phyloP scores from a whole-genome alignment of 1,139 yeast genomes.

The Zygosaccharomyces pseudobailii region DNA sequence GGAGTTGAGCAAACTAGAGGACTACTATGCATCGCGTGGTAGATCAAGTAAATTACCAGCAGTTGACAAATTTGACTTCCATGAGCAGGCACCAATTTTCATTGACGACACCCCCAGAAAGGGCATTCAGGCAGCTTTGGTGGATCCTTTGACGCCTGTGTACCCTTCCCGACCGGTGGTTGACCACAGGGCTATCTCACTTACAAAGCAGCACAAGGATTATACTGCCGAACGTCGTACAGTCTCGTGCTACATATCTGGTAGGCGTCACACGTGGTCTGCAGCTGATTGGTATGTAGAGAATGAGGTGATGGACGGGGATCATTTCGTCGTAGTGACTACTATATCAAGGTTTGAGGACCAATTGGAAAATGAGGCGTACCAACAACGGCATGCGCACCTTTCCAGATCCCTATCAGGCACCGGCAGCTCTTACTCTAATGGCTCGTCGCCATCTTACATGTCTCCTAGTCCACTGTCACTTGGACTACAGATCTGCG shows the following conservation, averaged over 20 bases:
- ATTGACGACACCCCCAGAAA: constrained; percentile 11
- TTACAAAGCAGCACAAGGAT: constrained; percentile 42
- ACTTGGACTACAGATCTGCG: constrained; percentile 17
- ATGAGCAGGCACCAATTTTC: constrained; percentile 24
- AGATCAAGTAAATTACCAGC: constrained; percentile 23
- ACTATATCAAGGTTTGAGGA: constrained; percentile 38
- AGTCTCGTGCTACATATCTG: constrained; percentile 57
- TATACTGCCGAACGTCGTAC: constrained; percentile 42
- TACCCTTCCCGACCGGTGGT: constrained; percentile 54
- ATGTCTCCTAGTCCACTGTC: constrained; percentile 7
- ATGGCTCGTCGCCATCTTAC: constrained; percentile 7
- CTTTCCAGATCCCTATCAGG: constrained; percentile 5
- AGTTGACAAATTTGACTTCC: constrained; percentile 33
- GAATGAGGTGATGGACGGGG: constrained; percentile 54
- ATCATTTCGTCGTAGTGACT: constrained; percentile 50
- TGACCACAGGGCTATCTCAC: constrained; percentile 47
- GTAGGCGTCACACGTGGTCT: constrained; percentile 65
- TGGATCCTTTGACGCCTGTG: constrained; percentile 23
- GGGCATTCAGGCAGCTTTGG: constrained; percentile 7
- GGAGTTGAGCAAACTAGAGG: constrained; percentile 57
- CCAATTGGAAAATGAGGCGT: constrained; percentile 9
- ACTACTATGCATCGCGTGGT: constrained; percentile 42
- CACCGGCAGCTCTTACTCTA: constrained; percentile 1
- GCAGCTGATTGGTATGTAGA: constrained; percentile 63
- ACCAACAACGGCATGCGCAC: neutral